phyloP scores from a whole-genome alignment of 2,329 filamentous ascomycete species.

The Aspergillus phoenicis region DNA sequence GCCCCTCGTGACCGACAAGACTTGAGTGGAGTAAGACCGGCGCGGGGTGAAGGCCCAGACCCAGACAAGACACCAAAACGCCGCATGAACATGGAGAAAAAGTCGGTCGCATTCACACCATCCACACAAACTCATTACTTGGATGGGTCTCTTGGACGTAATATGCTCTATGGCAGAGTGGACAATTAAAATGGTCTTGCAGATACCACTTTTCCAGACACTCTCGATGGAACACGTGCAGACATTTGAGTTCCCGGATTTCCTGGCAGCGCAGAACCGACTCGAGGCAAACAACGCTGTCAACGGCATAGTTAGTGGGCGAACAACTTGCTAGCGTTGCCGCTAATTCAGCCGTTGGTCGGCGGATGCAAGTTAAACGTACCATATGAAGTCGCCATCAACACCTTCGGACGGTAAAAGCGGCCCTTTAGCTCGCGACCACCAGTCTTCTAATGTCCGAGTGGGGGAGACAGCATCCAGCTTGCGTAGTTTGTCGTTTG shows the following conservation, averaged over 20 bases:
- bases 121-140: slow-evolving; percentile 40
- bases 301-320: background rate
- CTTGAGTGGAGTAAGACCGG: background rate
- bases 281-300: slow-evolving; percentile 43
- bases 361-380: slow-evolving; percentile 9
- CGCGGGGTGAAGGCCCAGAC: background rate
- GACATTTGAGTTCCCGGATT: slow-evolving; percentile 42
- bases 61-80: background rate
- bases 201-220: slow-evolving; percentile 46
- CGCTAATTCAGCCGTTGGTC: background rate
- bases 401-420: slow-evolving; percentile 36
- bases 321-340: slow-evolving; percentile 6
- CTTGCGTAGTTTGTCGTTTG: slow-evolving; percentile 36
- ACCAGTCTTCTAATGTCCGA: slow-evolving; percentile 42
- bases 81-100: background rate
- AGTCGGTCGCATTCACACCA: slow-evolving; percentile 29
- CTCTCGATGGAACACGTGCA: slow-evolving; percentile 45
- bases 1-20: background rate
- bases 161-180: slow-evolving; percentile 41
- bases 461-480: slow-evolving; percentile 41
- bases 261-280: slow-evolving; percentile 38
- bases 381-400: slow-evolving; percentile 43
- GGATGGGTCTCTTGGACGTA: slow-evolving; percentile 34
- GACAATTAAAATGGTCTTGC: slow-evolving; percentile 43
- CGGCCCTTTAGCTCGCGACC: slow-evolving; percentile 36